Evolutionary conservation across 2,329 filamentous ascomycete genomes (phyloP), one percentile per base, ranked within the genome.

Genomic region (Sarocladium kiliense): DNA sequence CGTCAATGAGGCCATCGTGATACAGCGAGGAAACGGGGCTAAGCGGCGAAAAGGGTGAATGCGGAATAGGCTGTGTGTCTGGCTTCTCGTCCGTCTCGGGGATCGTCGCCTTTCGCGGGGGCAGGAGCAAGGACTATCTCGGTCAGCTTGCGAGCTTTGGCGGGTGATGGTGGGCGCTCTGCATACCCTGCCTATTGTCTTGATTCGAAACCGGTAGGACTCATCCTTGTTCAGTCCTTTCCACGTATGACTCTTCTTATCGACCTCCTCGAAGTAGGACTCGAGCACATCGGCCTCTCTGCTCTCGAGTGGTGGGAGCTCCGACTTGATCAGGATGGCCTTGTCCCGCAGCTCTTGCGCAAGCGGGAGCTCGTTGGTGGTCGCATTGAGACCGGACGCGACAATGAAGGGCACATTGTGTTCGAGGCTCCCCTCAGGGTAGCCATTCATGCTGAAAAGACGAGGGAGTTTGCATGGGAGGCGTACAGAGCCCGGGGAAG

Each of bases 11-110:
- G 3, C 93, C 94, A 71, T 97, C 94, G 7, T 93, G 92, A 66
- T 94, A 97, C 2, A 95, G 79, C 2, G 84, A 77, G 7, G 93
- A 96, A 7, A 80, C 81, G 3, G 92, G 91, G 37, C 89, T 94
- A 27, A 97, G 78, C 1, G 93, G 94, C 2, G 94, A 97, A 61
- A 96, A 85, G 1, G 92, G 90, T 12, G 94, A 97, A 70, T 97
- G 93, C 3, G 96, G 74, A n/a, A 85, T 75, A 57, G 78, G 73
- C 18, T 77, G 71, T 23, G 75, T 68, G 36, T 72, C 69, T 54
- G 78, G 72, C 3, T 71, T 64, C 53, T 80, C 77, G 63, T 78
- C 71, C 55, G 78, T 73, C 47, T 77, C 75, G 18, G 78, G 80
- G 47, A 81, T 71, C 58, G 72, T 74, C 34, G 81, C 80, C 62